Percentiles rank a stretch among this genome's conserved stretches.
Evolutionary conservation across 306 rosid genomes (phyloP).

Genomic region (Dryas drummondii): DNA sequence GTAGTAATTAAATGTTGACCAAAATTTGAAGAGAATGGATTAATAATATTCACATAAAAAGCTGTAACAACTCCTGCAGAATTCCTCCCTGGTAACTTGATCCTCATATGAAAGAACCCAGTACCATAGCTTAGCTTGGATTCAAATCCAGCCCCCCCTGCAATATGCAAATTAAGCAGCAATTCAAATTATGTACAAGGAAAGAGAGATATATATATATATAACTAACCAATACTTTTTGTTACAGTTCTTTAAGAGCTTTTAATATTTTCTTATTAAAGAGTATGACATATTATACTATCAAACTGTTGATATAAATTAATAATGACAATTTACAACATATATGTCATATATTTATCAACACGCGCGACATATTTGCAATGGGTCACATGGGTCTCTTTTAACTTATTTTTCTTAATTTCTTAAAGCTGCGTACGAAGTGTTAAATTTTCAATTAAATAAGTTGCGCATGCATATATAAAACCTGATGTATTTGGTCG

Average conservation of each 20-base stretch:
- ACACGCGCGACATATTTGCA: no score
- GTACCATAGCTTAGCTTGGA: constrained; percentile 50
- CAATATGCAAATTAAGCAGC: background rate
- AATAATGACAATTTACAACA: no score
- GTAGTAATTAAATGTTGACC: no score
- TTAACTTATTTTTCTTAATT: background rate
- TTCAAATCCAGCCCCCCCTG: constrained; percentile 52
- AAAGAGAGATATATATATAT: background rate
- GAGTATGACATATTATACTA: no score
- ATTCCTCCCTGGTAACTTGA: constrained; percentile 46
- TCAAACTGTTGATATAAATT: no score
- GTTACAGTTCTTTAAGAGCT: background rate
- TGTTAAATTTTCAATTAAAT: background rate
- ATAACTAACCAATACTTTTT: background rate
- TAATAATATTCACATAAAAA: constrained; percentile 35
- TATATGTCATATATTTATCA: no score
- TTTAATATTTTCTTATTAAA: background rate
- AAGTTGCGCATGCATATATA: no score
- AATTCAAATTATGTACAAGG: background rate
- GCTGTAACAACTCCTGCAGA: constrained; percentile 57
- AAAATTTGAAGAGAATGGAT: no score
- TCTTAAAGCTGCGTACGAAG: background rate
- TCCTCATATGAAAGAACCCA: constrained; percentile 48
- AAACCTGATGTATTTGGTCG: no score
- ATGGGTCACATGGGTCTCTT: background rate